phyloP scores from a whole-genome alignment of 768 basidiomycete species.

The Artomyces pyxidatus region DNA sequence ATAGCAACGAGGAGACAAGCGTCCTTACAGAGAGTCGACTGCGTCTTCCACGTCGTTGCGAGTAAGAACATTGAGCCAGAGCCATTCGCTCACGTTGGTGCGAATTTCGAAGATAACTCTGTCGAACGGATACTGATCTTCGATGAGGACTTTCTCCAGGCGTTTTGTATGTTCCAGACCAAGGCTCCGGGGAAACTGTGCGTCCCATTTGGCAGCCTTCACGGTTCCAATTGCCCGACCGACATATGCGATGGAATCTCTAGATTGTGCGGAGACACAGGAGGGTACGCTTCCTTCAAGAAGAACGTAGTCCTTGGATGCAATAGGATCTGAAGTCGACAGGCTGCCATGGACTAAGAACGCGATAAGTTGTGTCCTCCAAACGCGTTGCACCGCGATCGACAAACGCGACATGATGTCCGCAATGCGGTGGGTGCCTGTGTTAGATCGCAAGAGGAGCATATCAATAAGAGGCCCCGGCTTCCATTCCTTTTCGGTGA shows the following conservation, averaged over 20 bases:
- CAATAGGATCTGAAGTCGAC: constrained; percentile 52
- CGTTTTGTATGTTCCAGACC: constrained; percentile 57
- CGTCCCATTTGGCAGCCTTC: constrained; percentile 70
- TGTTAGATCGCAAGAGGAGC: constrained; percentile 60
- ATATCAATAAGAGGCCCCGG: constrained; percentile 80
- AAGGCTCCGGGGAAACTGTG: constrained; percentile 62
- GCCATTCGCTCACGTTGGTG: constrained; percentile 84
- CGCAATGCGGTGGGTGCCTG: constrained; percentile 72
- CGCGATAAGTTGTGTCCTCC: constrained; percentile 76
- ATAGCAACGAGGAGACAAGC: not conserved
- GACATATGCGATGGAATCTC: constrained; percentile 79
- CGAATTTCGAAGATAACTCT: constrained; percentile 65
- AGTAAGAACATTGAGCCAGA: constrained; percentile 87
- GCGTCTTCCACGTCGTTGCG: constrained; percentile 76
- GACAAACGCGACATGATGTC: constrained; percentile 66
- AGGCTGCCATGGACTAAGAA: constrained; percentile 77
- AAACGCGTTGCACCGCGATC: constrained; percentile 69
- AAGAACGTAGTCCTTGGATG: constrained; percentile 50
- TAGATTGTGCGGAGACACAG: constrained; percentile 62
- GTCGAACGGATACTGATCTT: constrained; percentile 74
- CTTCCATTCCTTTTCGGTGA: constrained; percentile 46
- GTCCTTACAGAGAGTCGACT: constrained; percentile 71
- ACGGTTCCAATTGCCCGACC: constrained; percentile 83
- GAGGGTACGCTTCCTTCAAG: constrained; percentile 64
- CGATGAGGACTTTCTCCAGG: constrained; percentile 59